phyloP scores from a whole-genome alignment of 2,329 filamentous ascomycete genomes.

The Cercospora canescens region DNA sequence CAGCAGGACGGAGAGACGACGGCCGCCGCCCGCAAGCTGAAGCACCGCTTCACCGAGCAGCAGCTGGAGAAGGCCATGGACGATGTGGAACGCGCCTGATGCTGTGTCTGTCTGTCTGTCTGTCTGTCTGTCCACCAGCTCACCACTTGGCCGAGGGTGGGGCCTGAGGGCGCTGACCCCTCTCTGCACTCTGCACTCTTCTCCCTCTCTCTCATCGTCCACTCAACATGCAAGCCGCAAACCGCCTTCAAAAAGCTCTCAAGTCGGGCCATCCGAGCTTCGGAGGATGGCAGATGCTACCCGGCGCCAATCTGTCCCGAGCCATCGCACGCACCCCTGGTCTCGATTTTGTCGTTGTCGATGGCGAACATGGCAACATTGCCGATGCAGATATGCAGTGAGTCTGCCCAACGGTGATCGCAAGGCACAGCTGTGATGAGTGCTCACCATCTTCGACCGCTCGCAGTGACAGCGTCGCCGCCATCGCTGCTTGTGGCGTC shows the following conservation, averaged over 20 bases:
- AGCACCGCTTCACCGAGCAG: slow-evolving; percentile 72
- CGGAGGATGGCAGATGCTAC: slow-evolving; percentile 60
- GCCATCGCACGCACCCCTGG: slow-evolving; percentile 55
- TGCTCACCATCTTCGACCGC: not conserved
- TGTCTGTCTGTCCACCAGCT: not conserved
- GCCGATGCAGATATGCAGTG: slow-evolving; percentile 54
- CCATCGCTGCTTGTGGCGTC: slow-evolving; percentile 46
- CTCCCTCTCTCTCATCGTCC: not conserved
- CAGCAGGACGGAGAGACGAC: slow-evolving; percentile 56
- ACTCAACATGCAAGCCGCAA: slow-evolving; percentile 53
- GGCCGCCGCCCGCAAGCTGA: slow-evolving; percentile 66
- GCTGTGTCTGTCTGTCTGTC: not conserved
- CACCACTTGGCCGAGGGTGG: not conserved
- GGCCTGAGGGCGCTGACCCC: not conserved
- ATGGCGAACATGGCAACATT: slow-evolving; percentile 60
- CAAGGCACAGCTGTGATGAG: not conserved
- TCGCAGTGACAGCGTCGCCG: slow-evolving; percentile 51
- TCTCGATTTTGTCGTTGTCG: slow-evolving; percentile 43
- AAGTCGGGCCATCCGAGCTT: slow-evolving; percentile 52
- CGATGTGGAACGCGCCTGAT: slow-evolving; percentile 40
- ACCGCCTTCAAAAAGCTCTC: slow-evolving; percentile 54
- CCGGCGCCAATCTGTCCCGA: slow-evolving; percentile 55
- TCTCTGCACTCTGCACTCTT: not conserved
- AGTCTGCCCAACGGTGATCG: not conserved
- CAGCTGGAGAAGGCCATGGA: slow-evolving; percentile 72